phyloP scores from a whole-genome alignment of 1,284 basidiomycete species.

The Peniophora sp. region DNA sequence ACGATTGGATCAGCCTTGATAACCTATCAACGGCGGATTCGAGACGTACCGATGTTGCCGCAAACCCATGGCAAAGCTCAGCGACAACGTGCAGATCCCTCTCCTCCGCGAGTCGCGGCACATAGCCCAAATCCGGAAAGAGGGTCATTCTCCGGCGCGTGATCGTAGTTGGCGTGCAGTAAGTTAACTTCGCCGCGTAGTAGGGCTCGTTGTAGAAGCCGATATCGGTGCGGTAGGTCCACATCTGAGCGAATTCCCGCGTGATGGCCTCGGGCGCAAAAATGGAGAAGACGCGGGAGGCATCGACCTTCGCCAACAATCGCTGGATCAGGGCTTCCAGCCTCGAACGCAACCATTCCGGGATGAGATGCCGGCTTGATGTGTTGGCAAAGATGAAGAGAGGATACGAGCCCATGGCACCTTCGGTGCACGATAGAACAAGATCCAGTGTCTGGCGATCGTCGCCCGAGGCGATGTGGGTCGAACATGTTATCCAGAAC shows the following conservation, averaged over 20 bases:
- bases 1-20: conserved; percentile 4
- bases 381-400: conserved; percentile 29
- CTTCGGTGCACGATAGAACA: conserved; percentile 49
- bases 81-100: conserved; percentile 38
- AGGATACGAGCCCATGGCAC: conserved; percentile 43
- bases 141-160: conserved; percentile 16
- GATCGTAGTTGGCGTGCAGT: conserved; percentile 41
- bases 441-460: conserved; percentile 33
- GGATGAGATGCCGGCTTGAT: conserved; percentile 11
- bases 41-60: conserved; percentile 44
- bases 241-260: conserved; percentile 36
- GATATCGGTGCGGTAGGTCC: conserved; percentile 37
- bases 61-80: conserved; percentile 46
- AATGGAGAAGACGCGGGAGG: conserved; percentile 53
- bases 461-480: conserved; percentile 4
- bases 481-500: conserved; percentile 45
- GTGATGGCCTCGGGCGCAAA: conserved; percentile 50
- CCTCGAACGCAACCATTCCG: conserved; percentile 20
- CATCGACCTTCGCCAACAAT: conserved; percentile 15
- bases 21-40: conserved; percentile 3
- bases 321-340: conserved; percentile 16
- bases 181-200: conserved; percentile 54
- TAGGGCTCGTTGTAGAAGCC: conserved; percentile 35
- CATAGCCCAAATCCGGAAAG: conserved; percentile 21
- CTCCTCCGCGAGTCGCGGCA: conserved; percentile 34